Base-by-base conservation (phyloP, 148 eudicot genomes). In the Heliosperma pusillum region DNA sequence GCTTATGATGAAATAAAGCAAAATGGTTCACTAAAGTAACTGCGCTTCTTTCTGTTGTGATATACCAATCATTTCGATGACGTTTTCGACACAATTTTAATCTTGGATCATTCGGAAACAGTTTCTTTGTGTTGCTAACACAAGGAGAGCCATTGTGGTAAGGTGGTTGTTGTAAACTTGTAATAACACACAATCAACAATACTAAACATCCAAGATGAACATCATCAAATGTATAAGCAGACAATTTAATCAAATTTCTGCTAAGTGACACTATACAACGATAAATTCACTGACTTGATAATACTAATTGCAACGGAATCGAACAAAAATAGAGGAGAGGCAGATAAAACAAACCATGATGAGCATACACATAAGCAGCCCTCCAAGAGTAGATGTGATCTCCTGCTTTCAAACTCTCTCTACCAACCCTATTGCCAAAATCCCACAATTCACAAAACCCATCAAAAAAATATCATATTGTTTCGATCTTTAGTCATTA, bases 361-460 rank as follows among this genome's bases (percentile, higher is more conserved):
- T 91, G 97, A 57, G 97, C 91, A 45, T 91, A 91, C 45, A 89
- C 73, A 70, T 89, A 91, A 66, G 91, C 91, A n/a, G 88, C 68
- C 40, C 97, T 84, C 93, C 97, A 91, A 19, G 93, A 87, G 62
- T 91, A 91, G 66, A 91, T 88, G 71, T 91, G 97, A 89, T 91
- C 97, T 68, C 97, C 97, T 16, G 91, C 86, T 77, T 91, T 82
- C 62, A 91, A 87, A 66, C 70, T 83, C 53, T 70, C 80, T 69
- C 88, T 84, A 62, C 78, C 75, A 60, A 91, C 58, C 83, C 91
- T 91, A 74, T 74, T 58, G 2, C 20, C 36, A 64, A 70, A 33
- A 2, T 65, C 26, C 12, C 40, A 19, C 63, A 70, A 55, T 10
- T 40, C 45, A 13, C 62, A 12, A 50, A n/a, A 47, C 24, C 66